These are phyloP conservation scores for Talaromyces amestolkiae DNA, from an alignment of 2,329 filamentous ascomycete species.

Conservation along the genomic window DNA sequence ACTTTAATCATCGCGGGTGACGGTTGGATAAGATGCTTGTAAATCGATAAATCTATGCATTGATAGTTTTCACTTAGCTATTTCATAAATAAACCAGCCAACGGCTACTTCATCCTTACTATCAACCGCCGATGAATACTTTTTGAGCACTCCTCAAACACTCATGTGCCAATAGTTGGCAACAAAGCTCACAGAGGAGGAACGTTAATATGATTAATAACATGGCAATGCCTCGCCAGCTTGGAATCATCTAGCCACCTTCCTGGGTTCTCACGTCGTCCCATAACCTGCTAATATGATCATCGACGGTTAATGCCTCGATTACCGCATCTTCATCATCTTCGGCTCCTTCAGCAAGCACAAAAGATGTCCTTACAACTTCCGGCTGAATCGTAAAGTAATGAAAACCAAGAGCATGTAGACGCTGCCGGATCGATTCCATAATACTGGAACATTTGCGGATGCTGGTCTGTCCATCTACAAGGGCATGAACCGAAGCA, in stretches of 20 bases:
- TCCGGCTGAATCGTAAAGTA: slow-evolving; percentile 70
- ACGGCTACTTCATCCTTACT: too few species aligned
- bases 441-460: slow-evolving; percentile 60
- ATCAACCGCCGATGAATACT: too few species aligned
- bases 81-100: neutral
- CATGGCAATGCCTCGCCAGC: too few species aligned
- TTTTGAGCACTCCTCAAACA: too few species aligned
- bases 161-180: too few species aligned
- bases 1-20: neutral
- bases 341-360: neutral
- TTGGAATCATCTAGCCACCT: too few species aligned
- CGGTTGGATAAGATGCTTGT: neutral
- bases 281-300: neutral
- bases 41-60: neutral
- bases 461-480: slow-evolving; percentile 55
- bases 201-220: too few species aligned
- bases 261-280: neutral
- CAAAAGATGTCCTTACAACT: slow-evolving; percentile 28
- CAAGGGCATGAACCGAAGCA: slow-evolving; percentile 64
- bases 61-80: neutral
- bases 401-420: slow-evolving; percentile 72
- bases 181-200: too few species aligned
- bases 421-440: slow-evolving; percentile 63
- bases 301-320: neutral
- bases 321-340: neutral